Evolutionary conservation across 148 eudicot genomes (phyloP).

Genomic region (Dianthus caryophyllus): DNA sequence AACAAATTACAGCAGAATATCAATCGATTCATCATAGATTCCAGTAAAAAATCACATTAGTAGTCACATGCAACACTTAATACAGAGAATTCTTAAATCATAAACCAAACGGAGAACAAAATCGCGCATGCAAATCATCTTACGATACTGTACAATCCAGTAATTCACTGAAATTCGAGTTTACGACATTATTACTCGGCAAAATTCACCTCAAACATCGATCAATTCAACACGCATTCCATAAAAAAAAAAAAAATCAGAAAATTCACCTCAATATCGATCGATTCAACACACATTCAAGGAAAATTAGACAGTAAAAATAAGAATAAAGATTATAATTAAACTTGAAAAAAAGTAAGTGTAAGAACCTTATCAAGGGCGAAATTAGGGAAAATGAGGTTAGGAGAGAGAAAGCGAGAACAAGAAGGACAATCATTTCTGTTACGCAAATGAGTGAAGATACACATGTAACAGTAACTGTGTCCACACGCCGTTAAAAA

Average conservation of each 20-base stretch:
- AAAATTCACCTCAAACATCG: too few species aligned
- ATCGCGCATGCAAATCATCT: too few species aligned
- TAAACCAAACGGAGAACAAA: too few species aligned
- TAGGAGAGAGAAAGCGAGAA: constrained; percentile 45
- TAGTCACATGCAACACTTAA: neutral
- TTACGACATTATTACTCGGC: too few species aligned
- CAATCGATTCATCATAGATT: neutral
- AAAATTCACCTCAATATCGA: too few species aligned
- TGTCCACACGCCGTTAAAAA: constrained; percentile 82
- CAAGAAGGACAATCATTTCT: constrained; percentile 83
- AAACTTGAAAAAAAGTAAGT: neutral
- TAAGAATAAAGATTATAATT: too few species aligned
- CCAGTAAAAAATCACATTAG: neutral
- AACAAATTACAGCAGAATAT: neutral
- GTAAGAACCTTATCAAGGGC: constrained; percentile 65
- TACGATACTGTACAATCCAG: too few species aligned
- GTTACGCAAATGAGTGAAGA: constrained; percentile 55
- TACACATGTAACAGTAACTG: constrained; percentile 84
- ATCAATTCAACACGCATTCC: neutral
- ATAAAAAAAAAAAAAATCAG: neutral
- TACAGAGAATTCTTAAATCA: too few species aligned
- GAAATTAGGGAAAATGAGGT: constrained; percentile 72
- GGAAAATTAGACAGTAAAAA: too few species aligned
- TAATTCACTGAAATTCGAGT: too few species aligned
- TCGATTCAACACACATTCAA: too few species aligned